Conservation (phyloP, 1,284 basidiomycete genomes). For the Naganishia sp. region DNA sequence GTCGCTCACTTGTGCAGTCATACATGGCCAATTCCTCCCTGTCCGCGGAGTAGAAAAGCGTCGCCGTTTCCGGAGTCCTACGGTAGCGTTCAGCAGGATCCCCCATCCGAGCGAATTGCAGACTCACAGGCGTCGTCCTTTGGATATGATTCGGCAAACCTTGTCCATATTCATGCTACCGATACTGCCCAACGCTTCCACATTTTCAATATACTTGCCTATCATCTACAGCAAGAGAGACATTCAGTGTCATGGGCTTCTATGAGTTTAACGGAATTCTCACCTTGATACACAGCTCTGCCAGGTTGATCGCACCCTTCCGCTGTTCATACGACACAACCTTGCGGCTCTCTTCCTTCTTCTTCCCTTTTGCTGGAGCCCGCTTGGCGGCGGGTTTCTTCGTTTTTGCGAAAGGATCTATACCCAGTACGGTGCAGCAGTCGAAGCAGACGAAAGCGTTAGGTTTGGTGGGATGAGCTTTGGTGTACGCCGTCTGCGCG, state of each 20-base stretch:
- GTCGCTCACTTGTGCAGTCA: slow-evolving; percentile 79
- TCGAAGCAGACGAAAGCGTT: slow-evolving; percentile 76
- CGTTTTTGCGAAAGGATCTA: slow-evolving; percentile 66
- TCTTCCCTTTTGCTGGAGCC: slow-evolving; percentile 58
- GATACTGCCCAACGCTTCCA: slow-evolving; percentile 86
- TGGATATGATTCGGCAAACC: slow-evolving; percentile 80
- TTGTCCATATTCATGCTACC: slow-evolving; percentile 76
- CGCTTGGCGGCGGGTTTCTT: slow-evolving; percentile 69
- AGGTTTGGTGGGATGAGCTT: slow-evolving; percentile 62
- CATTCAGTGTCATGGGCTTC: neutral
- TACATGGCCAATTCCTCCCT: slow-evolving; percentile 75
- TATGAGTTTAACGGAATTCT: slow-evolving; percentile 18
- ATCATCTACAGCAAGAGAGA: slow-evolving; percentile 63
- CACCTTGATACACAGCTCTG: slow-evolving; percentile 76
- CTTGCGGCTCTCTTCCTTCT: slow-evolving; percentile 49
- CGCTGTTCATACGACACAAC: slow-evolving; percentile 70
- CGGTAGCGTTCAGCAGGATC: no score
- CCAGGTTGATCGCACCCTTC: slow-evolving; percentile 66
- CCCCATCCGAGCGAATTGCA: neutral
- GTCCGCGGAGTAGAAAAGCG: slow-evolving; percentile 41
- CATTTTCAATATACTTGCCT: slow-evolving; percentile 80
- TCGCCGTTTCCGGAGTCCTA: slow-evolving; percentile 56
- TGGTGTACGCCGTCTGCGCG: slow-evolving; percentile 76
- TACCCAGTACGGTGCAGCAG: slow-evolving; percentile 72
- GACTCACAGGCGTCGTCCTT: slow-evolving; percentile 77